These are phyloP conservation scores for Magnolia officinalis DNA, from an alignment of 164 flowering plant species.

Conservation along the genomic window DNA sequence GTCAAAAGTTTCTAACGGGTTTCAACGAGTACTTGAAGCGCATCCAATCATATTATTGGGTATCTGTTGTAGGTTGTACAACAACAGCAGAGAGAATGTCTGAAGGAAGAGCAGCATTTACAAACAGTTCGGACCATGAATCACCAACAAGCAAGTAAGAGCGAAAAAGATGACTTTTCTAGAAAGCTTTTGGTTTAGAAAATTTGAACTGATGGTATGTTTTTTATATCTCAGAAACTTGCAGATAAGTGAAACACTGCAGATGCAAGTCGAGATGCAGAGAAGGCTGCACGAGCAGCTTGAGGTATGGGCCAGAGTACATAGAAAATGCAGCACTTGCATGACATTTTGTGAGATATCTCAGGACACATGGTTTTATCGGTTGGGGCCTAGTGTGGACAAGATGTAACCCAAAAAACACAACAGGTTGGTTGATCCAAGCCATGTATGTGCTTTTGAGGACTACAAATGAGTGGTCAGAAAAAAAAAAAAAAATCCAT, in stretches of 20 bases:
- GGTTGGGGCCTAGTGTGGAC: background rate
- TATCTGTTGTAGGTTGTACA: slow-evolving; percentile 21
- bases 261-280: slow-evolving; percentile 96
- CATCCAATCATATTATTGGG: background rate
- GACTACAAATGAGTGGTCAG: background rate
- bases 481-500: too few relatives aligned
- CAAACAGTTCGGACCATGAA: slow-evolving; percentile 39
- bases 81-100: slow-evolving; percentile 44
- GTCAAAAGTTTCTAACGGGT: slow-evolving; percentile 19
- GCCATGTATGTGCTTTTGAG: background rate
- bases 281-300: slow-evolving; percentile 90
- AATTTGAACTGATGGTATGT: background rate
- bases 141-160: slow-evolving; percentile 67
- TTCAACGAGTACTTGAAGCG: background rate
- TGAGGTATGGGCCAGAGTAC: slow-evolving; percentile 47
- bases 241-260: slow-evolving; percentile 73
- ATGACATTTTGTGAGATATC: background rate
- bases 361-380: too few relatives aligned
- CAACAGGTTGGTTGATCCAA: background rate
- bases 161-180: background rate
- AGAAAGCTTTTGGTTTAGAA: background rate
- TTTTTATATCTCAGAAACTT: slow-evolving; percentile 41
- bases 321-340: background rate
- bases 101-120: slow-evolving; percentile 44
- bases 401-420: background rate